Conservation (phyloP, 2,329 filamentous ascomycete species). For the Xylaria hypoxylon region DNA sequence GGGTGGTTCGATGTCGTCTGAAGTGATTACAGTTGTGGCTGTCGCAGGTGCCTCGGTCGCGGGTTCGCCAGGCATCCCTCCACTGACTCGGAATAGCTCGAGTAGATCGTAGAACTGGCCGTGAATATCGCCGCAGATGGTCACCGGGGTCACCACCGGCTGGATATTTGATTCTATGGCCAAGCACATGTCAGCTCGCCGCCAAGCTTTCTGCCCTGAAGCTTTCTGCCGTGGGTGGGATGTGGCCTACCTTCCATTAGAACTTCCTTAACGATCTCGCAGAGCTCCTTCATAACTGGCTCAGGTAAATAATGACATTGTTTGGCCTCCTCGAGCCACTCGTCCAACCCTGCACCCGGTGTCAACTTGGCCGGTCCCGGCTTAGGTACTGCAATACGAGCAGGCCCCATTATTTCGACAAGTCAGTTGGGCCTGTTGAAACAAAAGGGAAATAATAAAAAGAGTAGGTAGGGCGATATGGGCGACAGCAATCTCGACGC, state of each 20-base stretch:
- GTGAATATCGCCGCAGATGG: constrained; percentile 97
- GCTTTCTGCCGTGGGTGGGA: neutral
- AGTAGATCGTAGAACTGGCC: constrained; percentile 98
- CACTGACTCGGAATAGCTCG: constrained; percentile 95
- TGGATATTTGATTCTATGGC: constrained; percentile 93
- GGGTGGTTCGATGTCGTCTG: constrained; percentile 92
- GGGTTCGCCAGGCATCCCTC: constrained; percentile 92
- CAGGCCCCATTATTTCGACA: constrained; percentile 42
- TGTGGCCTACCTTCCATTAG: constrained; percentile 87
- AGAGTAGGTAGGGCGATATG: neutral
- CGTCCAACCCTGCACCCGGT: constrained; percentile 86
- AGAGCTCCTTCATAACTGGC: constrained; percentile 97
- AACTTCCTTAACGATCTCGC: constrained; percentile 98
- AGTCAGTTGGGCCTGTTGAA: constrained; percentile 8
- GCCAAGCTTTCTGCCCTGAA: neutral
- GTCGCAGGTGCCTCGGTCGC: constrained; percentile 76
- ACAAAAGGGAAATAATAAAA: constrained; percentile 5
- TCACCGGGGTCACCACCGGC: constrained; percentile 95
- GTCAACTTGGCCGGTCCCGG: constrained; percentile 89
- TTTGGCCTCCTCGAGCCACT: constrained; percentile 97
- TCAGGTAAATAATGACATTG: constrained; percentile 98
- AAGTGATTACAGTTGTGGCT: constrained; percentile 79
- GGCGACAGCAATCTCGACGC: constrained; percentile 8
- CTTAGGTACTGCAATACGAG: constrained; percentile 74
- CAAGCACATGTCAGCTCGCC: constrained; percentile 15